Percentiles rank a stretch among this genome's conserved stretches.
Evolutionary conservation across 352 stramenopile genomes (phyloP).

Genomic region (Phytophthora vignae): DNA sequence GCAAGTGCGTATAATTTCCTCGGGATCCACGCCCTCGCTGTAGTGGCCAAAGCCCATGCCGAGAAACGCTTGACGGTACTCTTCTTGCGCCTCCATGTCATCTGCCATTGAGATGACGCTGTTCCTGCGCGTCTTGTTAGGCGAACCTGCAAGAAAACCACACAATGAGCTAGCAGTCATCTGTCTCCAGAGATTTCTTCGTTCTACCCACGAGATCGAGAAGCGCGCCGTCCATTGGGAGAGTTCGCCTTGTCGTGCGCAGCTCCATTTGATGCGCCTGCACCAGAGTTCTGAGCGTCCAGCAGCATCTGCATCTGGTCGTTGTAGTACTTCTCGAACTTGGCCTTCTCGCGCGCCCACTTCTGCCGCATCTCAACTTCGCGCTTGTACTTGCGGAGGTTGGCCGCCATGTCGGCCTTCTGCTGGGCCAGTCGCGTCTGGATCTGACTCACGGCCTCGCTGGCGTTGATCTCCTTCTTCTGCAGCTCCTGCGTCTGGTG

Average conservation of each 20-base stretch:
- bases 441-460: slow-evolving; percentile 75
- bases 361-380: slow-evolving; percentile 79
- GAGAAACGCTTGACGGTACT: slow-evolving; percentile 68
- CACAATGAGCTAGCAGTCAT: background rate
- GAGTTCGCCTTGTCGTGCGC: background rate
- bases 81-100: slow-evolving; percentile 42
- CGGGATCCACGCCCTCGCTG: slow-evolving; percentile 61
- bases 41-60: slow-evolving; percentile 72
- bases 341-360: slow-evolving; percentile 81
- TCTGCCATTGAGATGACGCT: slow-evolving; percentile 10
- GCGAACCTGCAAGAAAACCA: slow-evolving; percentile 9
- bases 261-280: background rate
- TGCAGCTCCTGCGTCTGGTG: slow-evolving; percentile 81
- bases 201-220: too few relatives aligned
- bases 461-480: slow-evolving; percentile 78
- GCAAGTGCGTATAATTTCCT: slow-evolving; percentile 76
- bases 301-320: slow-evolving; percentile 62
- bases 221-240: too few relatives aligned
- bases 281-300: slow-evolving; percentile 12
- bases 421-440: slow-evolving; percentile 73
- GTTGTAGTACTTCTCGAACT: slow-evolving; percentile 89
- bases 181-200: background rate
- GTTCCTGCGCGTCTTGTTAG: slow-evolving; percentile 19
- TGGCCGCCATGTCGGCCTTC: slow-evolving; percentile 73
- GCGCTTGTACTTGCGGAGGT: slow-evolving; percentile 66